Conservation (phyloP, 2,329 filamentous ascomycete genomes). For the Diaporthe humulicola region DNA sequence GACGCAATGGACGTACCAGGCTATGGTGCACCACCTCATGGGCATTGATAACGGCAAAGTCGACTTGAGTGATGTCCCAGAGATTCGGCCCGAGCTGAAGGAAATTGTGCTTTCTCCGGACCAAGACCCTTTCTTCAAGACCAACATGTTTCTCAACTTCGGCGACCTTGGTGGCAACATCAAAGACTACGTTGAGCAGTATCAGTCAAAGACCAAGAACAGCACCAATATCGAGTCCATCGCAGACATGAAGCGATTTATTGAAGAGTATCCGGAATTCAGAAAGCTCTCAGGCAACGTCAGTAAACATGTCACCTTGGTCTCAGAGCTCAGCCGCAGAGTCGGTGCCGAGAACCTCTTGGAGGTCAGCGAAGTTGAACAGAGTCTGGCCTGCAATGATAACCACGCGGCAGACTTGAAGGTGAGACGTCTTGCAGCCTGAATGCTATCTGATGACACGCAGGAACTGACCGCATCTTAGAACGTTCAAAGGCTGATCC, state of each 20-base stretch:
- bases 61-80: constrained; percentile 85
- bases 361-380: constrained; percentile 97
- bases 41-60: constrained; percentile 97
- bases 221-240: constrained; percentile 98
- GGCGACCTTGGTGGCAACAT: constrained; percentile 95
- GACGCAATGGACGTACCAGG: constrained; percentile 99
- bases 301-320: constrained; percentile 96
- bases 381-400: constrained; percentile 96
- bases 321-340: constrained; percentile 90
- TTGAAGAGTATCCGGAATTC: constrained; percentile 98
- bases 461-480: constrained; percentile 50
- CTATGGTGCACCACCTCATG: constrained; percentile 98
- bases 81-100: constrained; percentile 86
- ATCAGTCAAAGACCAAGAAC: constrained; percentile 97
- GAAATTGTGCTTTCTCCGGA: constrained; percentile 97
- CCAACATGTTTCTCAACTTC: constrained; percentile 99
- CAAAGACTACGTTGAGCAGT: constrained; percentile 98
- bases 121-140: constrained; percentile 98
- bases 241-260: constrained; percentile 98
- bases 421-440: constrained; percentile 59
- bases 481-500: constrained; percentile 89
- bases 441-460: not conserved
- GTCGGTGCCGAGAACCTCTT: constrained; percentile 88
- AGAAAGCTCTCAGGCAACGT: constrained; percentile 97
- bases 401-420: constrained; percentile 94